Evolutionary conservation across 257 asterid species (phyloP), one percentile per base, ranked within the genome.

Genomic region (Solanum bulbocastanum): DNA sequence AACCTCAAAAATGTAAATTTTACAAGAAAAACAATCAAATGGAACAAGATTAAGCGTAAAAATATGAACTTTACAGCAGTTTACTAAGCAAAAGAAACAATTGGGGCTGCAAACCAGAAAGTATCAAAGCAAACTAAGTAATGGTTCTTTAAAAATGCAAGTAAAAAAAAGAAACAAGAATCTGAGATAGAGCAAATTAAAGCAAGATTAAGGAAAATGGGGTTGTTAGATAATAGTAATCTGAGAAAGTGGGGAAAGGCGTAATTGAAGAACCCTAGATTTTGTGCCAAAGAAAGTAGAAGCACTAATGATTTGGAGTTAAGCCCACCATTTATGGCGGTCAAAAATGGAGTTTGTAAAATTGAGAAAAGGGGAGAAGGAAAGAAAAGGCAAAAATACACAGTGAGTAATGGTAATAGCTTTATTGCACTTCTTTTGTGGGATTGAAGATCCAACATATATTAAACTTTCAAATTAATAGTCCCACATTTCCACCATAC

Each of bases 271-370:
- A 90, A 92, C 92, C 93, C 91, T 86, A 90, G 91, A 92, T 91
- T 88, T 90, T 35, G 90, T 90, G 95, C 95, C 92, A 86, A 85
- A 89, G 90, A 93, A 94, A 91, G 96, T 85, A 88, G 94, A 89
- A 88, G 93, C 92, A 90, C 92, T 88, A 93, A 93, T 94, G 95
- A 93, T 91, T 89, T 83, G 46, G 89, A 85, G 88, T 72, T 86
- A 81, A 91, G 91, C 93, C 93, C 92, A 88, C 91, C 84, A 89
- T 87, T 89, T 90, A 93, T 90, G 93, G 95, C 92, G 92, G 92
- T 90, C 92, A 92, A 92, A 92, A 91, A 66, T 86, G 87, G 90
- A 91, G 95, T 89, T 62, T 46, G 35, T 20, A 89, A 75, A 20
- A 44, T 83, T 46, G 89, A 90, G 90, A 90, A 56, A 56, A 56